Conservation (phyloP, 345 rosid genomes). For the Lepidium didymum region DNA sequence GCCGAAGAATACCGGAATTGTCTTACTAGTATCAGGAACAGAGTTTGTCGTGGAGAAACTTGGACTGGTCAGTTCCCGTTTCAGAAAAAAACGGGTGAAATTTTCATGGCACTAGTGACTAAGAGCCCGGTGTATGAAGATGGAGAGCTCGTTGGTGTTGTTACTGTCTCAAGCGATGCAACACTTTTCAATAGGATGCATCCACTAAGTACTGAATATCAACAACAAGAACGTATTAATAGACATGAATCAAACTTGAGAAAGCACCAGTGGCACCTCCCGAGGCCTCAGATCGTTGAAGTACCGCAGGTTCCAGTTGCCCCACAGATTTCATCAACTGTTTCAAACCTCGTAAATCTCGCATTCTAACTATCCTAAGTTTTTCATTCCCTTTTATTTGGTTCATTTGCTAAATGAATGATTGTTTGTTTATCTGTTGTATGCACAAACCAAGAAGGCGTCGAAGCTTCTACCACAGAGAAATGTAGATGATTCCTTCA, state of each 20-base stretch:
- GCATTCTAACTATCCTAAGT: not conserved
- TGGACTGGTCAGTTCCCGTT: conserved; percentile 93
- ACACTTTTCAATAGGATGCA: conserved; percentile 38
- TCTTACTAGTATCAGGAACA: conserved; percentile 37
- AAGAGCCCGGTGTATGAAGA: conserved; percentile 58
- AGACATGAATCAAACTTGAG: conserved; percentile 34
- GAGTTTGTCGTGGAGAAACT: conserved; percentile 43
- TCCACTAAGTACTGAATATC: conserved; percentile 27
- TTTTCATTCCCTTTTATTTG: not conserved
- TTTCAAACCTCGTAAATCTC: conserved; percentile 66
- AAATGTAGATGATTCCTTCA: conserved; percentile 31
- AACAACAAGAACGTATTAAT: conserved; percentile 30
- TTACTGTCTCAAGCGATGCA: conserved; percentile 76
- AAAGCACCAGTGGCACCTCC: conserved; percentile 56
- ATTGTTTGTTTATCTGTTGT: conserved; percentile 11
- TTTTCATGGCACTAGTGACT: conserved; percentile 62
- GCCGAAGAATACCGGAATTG: conserved; percentile 43
- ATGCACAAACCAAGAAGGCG: conserved; percentile 39
- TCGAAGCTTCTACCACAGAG: conserved; percentile 43
- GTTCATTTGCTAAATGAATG: not conserved
- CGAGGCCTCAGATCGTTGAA: conserved; percentile 42
- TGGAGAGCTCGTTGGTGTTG: conserved; percentile 57
- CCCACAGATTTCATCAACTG: conserved; percentile 59
- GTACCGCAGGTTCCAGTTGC: conserved; percentile 7
- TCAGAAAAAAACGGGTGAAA: conserved; percentile 60